Conservation (phyloP, 139 green algal genomes). For the Raphidocelis subcapitata region DNA sequence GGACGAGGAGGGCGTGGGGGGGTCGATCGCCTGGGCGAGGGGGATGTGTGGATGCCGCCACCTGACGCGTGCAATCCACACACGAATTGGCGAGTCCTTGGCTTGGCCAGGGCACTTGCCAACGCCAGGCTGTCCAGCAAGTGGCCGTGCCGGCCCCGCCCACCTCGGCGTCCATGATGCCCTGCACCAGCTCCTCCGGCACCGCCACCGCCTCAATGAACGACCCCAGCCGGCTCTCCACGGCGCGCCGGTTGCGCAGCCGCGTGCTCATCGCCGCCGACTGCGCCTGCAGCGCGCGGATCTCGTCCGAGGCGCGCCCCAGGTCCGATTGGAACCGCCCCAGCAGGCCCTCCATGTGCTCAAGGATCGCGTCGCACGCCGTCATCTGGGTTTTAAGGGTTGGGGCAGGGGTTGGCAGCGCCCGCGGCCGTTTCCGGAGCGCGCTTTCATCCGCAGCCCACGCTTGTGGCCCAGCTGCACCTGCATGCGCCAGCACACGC, state of each 20-base stretch:
- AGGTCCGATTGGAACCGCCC: slow-evolving; percentile 84
- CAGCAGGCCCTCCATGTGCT: slow-evolving; percentile 87
- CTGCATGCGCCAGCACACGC: too few relatives aligned
- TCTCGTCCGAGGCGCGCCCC: slow-evolving; percentile 73
- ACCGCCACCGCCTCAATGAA: slow-evolving; percentile 89
- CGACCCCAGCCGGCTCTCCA: slow-evolving; percentile 66
- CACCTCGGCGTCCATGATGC: slow-evolving; percentile 77
- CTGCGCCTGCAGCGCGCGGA: slow-evolving; percentile 85
- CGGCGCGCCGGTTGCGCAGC: slow-evolving; percentile 79
- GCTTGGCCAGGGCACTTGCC: too few relatives aligned
- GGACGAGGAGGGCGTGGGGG: background rate
- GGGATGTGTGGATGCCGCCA: too few relatives aligned
- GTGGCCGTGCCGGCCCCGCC: background rate
- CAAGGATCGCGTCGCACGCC: slow-evolving; percentile 87
- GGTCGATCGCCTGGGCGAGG: too few relatives aligned
- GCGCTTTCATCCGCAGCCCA: too few relatives aligned
- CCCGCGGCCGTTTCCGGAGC: too few relatives aligned
- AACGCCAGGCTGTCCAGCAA: background rate
- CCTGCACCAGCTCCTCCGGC: slow-evolving; percentile 78
- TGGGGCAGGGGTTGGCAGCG: too few relatives aligned
- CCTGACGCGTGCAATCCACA: too few relatives aligned
- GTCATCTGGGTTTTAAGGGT: slow-evolving; percentile 63
- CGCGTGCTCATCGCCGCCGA: slow-evolving; percentile 81
- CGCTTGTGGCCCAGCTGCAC: too few relatives aligned
- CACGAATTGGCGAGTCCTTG: too few relatives aligned